Evolutionary conservation across 1,284 basidiomycete genomes (phyloP).

Genomic region (Sporisorium sorghi): DNA sequence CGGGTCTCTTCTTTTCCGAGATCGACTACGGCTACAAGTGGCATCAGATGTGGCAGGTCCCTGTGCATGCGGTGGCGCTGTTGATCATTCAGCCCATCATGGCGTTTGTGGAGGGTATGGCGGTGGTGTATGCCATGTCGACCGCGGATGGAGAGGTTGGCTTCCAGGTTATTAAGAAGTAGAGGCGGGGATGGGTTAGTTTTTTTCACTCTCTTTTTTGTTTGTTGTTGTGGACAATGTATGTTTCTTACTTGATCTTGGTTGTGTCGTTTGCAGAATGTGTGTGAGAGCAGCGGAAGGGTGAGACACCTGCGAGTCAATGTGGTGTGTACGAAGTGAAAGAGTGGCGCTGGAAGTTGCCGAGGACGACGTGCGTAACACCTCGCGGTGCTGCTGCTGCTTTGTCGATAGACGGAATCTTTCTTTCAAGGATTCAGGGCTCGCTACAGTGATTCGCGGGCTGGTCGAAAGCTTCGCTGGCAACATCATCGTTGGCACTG

Average conservation of each 20-base stretch:
- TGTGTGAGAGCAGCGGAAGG: neutral
- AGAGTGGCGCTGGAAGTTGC: no score
- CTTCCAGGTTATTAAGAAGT: conserved; percentile 53
- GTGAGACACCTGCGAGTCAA: no score
- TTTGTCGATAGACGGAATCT: no score
- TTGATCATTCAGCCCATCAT: conserved; percentile 70
- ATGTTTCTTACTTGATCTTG: neutral
- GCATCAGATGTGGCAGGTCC: conserved; percentile 66
- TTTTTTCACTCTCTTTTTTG: no score
- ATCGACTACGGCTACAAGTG: conserved; percentile 66
- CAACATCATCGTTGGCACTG: no score
- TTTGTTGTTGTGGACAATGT: conserved; percentile 10
- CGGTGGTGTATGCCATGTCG: conserved; percentile 70
- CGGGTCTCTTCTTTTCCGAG: conserved; percentile 66
- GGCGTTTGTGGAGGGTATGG: conserved; percentile 69
- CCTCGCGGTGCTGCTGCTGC: no score
- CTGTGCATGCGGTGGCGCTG: conserved; percentile 65
- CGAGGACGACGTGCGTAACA: no score
- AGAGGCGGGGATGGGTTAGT: neutral
- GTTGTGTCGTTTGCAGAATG: neutral
- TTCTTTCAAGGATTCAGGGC: no score
- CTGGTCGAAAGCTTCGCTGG: no score
- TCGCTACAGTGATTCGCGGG: no score
- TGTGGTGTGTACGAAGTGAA: no score
- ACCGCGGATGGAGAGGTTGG: conserved; percentile 59